Base-by-base conservation (phyloP, 768 basidiomycete species). In the Lentinula guzmanii region DNA sequence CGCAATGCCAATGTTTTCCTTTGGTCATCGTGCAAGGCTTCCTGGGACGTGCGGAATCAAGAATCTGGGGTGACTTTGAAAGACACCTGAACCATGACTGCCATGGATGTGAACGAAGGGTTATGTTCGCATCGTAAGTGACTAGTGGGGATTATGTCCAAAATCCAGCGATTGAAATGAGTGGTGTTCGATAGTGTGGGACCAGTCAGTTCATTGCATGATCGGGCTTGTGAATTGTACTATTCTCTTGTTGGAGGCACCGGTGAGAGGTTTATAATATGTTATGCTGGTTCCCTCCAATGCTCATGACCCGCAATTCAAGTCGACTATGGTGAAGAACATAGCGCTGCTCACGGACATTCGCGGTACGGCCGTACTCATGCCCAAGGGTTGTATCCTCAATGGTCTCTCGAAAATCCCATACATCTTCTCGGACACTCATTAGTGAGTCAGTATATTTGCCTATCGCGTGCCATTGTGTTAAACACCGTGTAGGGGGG, bases 361-460 rank as follows among this genome's bases (percentile, higher is more conserved):
- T 67, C 69, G 6, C 76, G 77, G 5, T 78, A 75, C 63, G 82
- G 82, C 16, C 74, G 80, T 45, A 72, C 67, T 2, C 69, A 77
- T 63, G 41, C 64, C 1, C 37, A 59, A n/a, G 81, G 79, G 1
- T 65, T 79, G 18, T 83, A 82, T 66, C 78, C 81, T 2, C 65
- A 71, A 46, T 82, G 82, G 81, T 80, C 79, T 3, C 42, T n/a
- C 18, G 62, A 68, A 35, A 65, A 63, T 2, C 81, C 81, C 0
- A 64, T 84, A 16, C 81, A 83, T 67, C 80, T 84, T 61, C 60
- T 83, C 7, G 81, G 79, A 2, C 79, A 82, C 66, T 82, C 80
- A 0, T 70, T 82, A 57, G 81, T 79, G 64, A 28, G 73, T 63
- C 34, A 10, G 46, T 28, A 11, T n/a, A 11, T 34, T 4, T 37